Evolutionary conservation across 2,329 filamentous ascomycete genomes (phyloP).

Genomic region (Fusarium poae): DNA sequence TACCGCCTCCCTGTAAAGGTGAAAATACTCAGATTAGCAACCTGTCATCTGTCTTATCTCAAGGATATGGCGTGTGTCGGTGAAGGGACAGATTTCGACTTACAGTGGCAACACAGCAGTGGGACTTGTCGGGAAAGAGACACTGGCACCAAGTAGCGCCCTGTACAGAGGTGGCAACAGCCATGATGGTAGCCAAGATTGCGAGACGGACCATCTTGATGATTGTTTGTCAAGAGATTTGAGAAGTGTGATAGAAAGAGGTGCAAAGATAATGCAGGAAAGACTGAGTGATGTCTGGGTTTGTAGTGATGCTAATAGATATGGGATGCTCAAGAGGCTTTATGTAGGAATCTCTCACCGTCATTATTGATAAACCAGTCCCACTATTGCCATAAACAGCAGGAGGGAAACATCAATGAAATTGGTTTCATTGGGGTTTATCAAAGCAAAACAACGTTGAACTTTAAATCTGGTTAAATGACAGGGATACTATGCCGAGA

Average conservation of each 20-base stretch:
- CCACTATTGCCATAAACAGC: not conserved
- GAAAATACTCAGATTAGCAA: not conserved
- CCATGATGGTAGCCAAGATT: not conserved
- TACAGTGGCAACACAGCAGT: not conserved
- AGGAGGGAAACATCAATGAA: no score
- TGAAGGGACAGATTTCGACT: fast-evolving
- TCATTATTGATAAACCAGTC: fast-evolving
- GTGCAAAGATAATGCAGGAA: not conserved
- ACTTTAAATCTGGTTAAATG: no score
- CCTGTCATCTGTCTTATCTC: no score
- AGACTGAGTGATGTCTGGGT: not conserved
- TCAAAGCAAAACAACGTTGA: no score
- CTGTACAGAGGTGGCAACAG: not conserved
- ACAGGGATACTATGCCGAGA: no score
- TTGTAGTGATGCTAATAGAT: not conserved
- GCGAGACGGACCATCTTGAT: not conserved
- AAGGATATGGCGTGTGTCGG: no score
- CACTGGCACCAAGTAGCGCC: not conserved
- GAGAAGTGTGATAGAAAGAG: not conserved
- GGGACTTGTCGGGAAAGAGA: not conserved
- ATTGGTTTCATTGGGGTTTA: no score
- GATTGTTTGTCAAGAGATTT: not conserved
- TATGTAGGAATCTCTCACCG: not conserved
- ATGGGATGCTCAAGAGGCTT: no score
- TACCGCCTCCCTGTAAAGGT: not conserved